These are phyloP conservation scores for Mycena belliarum DNA, from an alignment of 768 basidiomycete genomes.

Conservation along the genomic window DNA sequence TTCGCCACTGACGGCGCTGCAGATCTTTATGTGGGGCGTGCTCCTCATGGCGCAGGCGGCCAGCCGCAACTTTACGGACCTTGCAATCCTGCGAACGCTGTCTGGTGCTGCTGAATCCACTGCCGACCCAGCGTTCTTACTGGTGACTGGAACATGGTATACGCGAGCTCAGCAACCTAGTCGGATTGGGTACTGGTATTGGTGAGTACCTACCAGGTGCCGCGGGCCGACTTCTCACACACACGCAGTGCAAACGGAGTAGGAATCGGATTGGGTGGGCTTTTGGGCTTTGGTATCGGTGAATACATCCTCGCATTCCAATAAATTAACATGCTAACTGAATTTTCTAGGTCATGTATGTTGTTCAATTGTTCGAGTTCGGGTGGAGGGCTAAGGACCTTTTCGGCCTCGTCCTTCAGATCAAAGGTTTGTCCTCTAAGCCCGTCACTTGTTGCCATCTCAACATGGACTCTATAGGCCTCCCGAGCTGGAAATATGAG, in stretches of 20 bases:
- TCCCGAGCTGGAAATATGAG: slow-evolving; percentile 21
- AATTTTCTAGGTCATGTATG: slow-evolving; percentile 13
- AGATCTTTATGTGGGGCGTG: slow-evolving; percentile 34
- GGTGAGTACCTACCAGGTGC: background rate
- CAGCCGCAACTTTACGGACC: slow-evolving; percentile 35
- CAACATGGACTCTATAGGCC: slow-evolving; percentile 19
- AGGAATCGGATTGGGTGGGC: slow-evolving; percentile 40
- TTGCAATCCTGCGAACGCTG: slow-evolving; percentile 38
- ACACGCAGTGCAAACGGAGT: slow-evolving; percentile 36
- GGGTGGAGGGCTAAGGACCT: background rate
- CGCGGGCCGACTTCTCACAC: background rate
- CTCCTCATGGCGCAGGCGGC: slow-evolving; percentile 43
- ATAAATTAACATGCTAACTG: background rate
- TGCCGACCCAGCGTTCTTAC: slow-evolving; percentile 31
- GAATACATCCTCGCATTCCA: background rate
- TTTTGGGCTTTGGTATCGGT: slow-evolving; percentile 35
- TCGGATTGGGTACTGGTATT: slow-evolving; percentile 38
- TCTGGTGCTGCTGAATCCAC: slow-evolving; percentile 37
- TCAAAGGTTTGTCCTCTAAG: slow-evolving; percentile 7
- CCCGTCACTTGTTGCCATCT: background rate
- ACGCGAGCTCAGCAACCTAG: slow-evolving; percentile 40
- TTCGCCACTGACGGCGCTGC: background rate
- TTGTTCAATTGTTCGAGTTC: background rate
- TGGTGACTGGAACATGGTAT: slow-evolving; percentile 41
- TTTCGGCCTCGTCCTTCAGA: background rate